A percentile compares a stretch with the other conserved stretches of the same genome.
Conservation (phyloP, 208 protist genomes). For the Wallacemonas sp. region DNA sequence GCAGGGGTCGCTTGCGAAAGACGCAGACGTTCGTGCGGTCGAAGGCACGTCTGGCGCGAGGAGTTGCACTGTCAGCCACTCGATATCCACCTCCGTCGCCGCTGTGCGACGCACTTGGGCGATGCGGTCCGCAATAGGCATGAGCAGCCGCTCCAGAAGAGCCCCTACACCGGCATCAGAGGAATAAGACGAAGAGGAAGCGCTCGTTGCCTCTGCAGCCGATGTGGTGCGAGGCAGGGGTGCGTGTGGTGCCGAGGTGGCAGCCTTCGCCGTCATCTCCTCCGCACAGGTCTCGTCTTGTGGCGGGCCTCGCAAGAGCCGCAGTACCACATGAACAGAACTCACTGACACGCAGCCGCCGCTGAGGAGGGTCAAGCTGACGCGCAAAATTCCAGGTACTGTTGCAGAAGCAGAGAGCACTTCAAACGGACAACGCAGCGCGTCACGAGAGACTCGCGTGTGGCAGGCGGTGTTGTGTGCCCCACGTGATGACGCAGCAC, state of each 20-base stretch:
- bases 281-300: not conserved
- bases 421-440: not conserved
- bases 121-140: not conserved
- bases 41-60: not conserved
- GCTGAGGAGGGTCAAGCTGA: not conserved
- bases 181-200: not conserved
- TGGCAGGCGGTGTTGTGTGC: not conserved
- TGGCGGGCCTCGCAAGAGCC: not conserved
- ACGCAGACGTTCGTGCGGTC: not conserved
- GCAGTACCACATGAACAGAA: not conserved
- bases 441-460: too few relatives aligned
- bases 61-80: too few relatives aligned
- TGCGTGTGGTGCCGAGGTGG: too few relatives aligned
- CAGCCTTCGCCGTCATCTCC: not conserved
- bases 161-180: not conserved
- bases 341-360: not conserved
- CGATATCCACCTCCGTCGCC: constrained; percentile 1
- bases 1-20: too few relatives aligned
- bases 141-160: not conserved
- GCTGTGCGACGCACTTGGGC: not conserved
- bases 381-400: not conserved
- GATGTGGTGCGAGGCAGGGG: too few relatives aligned
- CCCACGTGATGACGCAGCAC: too few relatives aligned
- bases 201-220: too few relatives aligned
- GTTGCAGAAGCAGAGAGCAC: not conserved